Percentiles rank a stretch among this genome's conserved stretches.
These are phyloP conservation scores for Helianthus annuus DNA, from an alignment of 129 eudicot genomes.

Conservation along the genomic window DNA sequence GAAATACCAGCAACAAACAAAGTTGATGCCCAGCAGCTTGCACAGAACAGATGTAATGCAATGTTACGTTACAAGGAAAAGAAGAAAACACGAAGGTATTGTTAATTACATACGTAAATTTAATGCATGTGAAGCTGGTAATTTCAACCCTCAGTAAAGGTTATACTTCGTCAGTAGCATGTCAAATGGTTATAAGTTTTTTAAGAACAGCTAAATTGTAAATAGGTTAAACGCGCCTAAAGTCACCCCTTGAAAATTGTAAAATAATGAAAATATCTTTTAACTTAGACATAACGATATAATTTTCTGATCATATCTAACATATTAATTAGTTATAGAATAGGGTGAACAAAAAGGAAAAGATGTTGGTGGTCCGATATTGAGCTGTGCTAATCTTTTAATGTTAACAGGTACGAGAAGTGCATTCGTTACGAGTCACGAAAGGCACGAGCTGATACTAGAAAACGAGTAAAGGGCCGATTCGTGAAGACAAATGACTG, in stretches of 20 bases:
- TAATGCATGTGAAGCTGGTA: not conserved
- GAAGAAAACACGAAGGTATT: conserved; percentile 50
- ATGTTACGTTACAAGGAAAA: conserved; percentile 56
- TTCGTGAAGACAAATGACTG: conserved; percentile 47
- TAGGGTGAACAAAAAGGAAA: too few species aligned
- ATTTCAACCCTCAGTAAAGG: not conserved
- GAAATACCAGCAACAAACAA: conserved; percentile 26
- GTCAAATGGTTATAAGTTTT: not conserved
- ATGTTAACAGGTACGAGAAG: conserved; percentile 46
- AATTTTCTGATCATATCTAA: too few species aligned
- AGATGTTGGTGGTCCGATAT: too few species aligned
- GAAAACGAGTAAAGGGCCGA: conserved; percentile 54
- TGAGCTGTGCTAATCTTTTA: too few species aligned
- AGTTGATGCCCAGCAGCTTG: conserved; percentile 39
- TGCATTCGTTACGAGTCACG: conserved; percentile 48
- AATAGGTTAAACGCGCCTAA: not conserved
- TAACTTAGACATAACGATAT: too few species aligned
- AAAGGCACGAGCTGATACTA: conserved; percentile 49
- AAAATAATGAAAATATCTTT: too few species aligned
- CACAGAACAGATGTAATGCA: conserved; percentile 52
- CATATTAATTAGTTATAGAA: too few species aligned
- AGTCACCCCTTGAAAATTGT: not conserved
- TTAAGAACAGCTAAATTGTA: not conserved
- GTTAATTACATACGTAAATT: too few species aligned
- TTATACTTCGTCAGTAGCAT: not conserved